These are phyloP conservation scores for Eucalyptus coolabah DNA, from an alignment of 345 rosid genomes.

Conservation along the genomic window DNA sequence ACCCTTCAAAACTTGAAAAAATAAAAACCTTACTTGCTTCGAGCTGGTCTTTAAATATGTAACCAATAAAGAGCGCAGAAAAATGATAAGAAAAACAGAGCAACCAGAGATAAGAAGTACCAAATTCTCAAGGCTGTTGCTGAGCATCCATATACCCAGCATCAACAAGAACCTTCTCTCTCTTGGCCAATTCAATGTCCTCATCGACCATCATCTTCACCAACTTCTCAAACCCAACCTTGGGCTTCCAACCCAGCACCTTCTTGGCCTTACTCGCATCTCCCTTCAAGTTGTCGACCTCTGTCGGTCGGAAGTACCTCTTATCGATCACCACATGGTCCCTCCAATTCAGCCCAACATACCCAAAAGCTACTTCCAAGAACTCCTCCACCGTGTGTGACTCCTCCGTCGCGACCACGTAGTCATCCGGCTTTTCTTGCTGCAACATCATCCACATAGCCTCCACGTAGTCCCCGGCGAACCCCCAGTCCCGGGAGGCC, in stretches of 20 bases:
- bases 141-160: constrained; percentile 84
- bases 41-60: background rate
- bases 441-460: constrained; percentile 99
- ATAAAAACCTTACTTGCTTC: background rate
- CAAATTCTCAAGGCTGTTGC: constrained; percentile 45
- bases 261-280: constrained; percentile 46
- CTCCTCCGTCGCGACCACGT: constrained; percentile 93
- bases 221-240: constrained; percentile 67
- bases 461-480: constrained; percentile 91
- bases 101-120: background rate
- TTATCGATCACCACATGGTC: constrained; percentile 55
- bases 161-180: constrained; percentile 92
- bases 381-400: constrained; percentile 89
- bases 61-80: background rate
- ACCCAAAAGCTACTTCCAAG: constrained; percentile 66
- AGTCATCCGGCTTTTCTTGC: constrained; percentile 87
- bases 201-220: constrained; percentile 94
- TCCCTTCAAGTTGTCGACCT: constrained; percentile 51
- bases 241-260: constrained; percentile 66
- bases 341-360: constrained; percentile 41
- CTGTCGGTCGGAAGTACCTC: constrained; percentile 49
- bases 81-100: background rate
- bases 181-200: constrained; percentile 70
- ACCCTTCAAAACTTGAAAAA: background rate
- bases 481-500: constrained; percentile 95